Evolutionary conservation across 441 rosid genomes (phyloP).

Genomic region (Melastoma candidum): DNA sequence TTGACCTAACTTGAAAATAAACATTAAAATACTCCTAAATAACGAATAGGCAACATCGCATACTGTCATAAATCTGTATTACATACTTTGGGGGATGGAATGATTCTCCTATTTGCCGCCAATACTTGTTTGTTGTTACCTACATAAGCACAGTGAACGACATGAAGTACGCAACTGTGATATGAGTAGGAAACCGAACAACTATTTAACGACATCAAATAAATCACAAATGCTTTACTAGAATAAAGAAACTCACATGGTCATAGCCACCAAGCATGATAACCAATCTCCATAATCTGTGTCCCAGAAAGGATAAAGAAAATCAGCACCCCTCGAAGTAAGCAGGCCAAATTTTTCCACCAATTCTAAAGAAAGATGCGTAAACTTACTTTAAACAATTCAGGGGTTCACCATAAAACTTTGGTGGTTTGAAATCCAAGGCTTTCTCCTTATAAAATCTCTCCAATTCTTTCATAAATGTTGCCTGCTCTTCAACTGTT

Average conservation of each 20-base stretch:
- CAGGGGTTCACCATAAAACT: constrained; percentile 81
- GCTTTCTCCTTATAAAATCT: constrained; percentile 45
- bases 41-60: too few relatives aligned
- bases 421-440: constrained; percentile 73
- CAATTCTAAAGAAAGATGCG: background rate
- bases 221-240: too few relatives aligned
- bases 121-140: constrained; percentile 83
- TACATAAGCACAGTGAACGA: constrained; percentile 24
- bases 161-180: constrained; percentile 11
- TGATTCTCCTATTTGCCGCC: constrained; percentile 98
- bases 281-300: constrained; percentile 88
- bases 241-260: constrained; percentile 36
- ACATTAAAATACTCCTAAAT: too few relatives aligned
- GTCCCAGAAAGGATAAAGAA: constrained; percentile 16
- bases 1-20: too few relatives aligned
- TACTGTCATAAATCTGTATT: background rate
- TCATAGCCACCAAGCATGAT: constrained; percentile 82
- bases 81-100: constrained; percentile 94
- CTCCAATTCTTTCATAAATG: constrained; percentile 78
- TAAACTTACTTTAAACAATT: constrained; percentile 73
- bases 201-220: too few relatives aligned
- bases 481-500: constrained; percentile 56
- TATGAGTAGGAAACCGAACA: too few relatives aligned
- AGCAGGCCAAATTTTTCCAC: constrained; percentile 6
- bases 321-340: constrained; percentile 21